Evolutionary conservation across 768 basidiomycete genomes (phyloP), one percentile per base, ranked within the genome.

Genomic region (Mycena chlorophos): DNA sequence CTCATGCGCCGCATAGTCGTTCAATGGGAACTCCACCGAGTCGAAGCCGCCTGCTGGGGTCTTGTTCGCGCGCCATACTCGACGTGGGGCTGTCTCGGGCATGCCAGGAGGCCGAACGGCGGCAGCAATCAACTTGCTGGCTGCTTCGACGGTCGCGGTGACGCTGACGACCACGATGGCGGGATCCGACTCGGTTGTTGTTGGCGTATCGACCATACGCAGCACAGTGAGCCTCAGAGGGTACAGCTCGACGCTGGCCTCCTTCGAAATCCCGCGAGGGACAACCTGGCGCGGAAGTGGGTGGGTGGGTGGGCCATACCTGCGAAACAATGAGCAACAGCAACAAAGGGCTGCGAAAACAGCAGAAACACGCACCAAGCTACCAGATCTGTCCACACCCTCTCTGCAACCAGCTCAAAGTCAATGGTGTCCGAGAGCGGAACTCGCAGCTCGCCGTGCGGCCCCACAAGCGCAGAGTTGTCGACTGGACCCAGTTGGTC

Each of bases 401-500:
- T 77, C 55, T 78, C 74, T 2, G 92, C 90, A 3, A 97, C 77
- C 61, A 84, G 88, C 67, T 91, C 88, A 49, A 88, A 81, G 66
- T 97, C 81, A 26, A 83, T 67, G 20, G 84, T 81, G 65, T 94
- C 90, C 25, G 73, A 58, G 16, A 87, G 66, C 19, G 71, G 66
- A 22, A 65, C 57, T 23, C 68, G 73, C 55, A 88, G 72, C 56
- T 74, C 73, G 40, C 81, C 82, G 54, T 78, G 75, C 12, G 71
- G 65, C 65, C 86, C 84, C 51, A 89, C 68, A 42, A 96, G 76
- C 16, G 72, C 66, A 20, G 83, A 73, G 69, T 94, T 95, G 68
- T 94, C 83, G 49, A 95, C 83, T 27, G 90, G 83, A 23, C 86
- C 87, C 56, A 92, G 68, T 56, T 87, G 79, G 22, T 79, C 69